phyloP scores from a whole-genome alignment of 441 rosid species.

The Oxalis stricta region DNA sequence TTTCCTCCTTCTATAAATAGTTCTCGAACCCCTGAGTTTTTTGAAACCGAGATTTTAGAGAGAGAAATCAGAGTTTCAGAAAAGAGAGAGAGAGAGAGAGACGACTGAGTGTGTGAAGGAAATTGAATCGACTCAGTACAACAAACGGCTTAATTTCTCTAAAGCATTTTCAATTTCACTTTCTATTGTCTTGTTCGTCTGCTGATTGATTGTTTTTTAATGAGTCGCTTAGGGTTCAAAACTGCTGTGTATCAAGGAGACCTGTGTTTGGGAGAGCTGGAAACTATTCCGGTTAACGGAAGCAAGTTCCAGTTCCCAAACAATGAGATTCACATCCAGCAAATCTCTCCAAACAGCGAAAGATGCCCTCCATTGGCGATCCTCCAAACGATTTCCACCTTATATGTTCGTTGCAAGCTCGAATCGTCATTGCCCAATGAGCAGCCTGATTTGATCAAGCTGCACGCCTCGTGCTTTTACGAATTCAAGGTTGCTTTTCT shows the following conservation, averaged over 20 bases:
- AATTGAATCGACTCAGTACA: slow-evolving; percentile 5
- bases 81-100: neutral
- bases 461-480: slow-evolving; percentile 80
- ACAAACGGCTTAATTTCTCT: neutral
- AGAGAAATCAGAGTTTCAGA: neutral
- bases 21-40: neutral
- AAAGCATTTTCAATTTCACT: slow-evolving; percentile 11
- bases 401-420: slow-evolving; percentile 80
- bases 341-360: slow-evolving; percentile 51
- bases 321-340: slow-evolving; percentile 88
- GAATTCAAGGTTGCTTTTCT: slow-evolving; percentile 49
- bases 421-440: slow-evolving; percentile 52
- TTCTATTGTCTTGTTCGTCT: neutral
- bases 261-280: slow-evolving; percentile 63
- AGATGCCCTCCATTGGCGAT: slow-evolving; percentile 90
- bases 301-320: slow-evolving; percentile 64
- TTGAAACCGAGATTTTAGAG: no score
- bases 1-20: no score
- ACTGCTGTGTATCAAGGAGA: slow-evolving; percentile 78
- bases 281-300: slow-evolving; percentile 37
- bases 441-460: slow-evolving; percentile 56
- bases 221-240: slow-evolving; percentile 80
- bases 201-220: slow-evolving; percentile 10
- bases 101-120: neutral
- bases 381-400: slow-evolving; percentile 77